Percentiles rank a stretch among this genome's conserved stretches.
Conservation (phyloP, 2,329 filamentous ascomycete genomes). For the Colletotrichum plurivorum region DNA sequence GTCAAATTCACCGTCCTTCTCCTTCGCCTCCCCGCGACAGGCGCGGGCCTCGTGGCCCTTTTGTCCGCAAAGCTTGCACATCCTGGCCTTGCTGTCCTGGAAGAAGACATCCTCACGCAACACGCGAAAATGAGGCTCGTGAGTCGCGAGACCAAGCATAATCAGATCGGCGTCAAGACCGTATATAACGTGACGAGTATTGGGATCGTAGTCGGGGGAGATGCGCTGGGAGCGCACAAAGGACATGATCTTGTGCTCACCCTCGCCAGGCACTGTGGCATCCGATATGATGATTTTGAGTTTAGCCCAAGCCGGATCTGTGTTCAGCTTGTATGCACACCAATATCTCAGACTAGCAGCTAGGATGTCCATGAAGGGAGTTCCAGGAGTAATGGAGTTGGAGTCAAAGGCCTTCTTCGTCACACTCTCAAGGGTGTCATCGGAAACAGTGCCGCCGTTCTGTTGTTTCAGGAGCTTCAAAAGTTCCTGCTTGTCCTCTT, state of each 20-base stretch:
- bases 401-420: slow-evolving; percentile 94
- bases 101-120: slow-evolving; percentile 97
- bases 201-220: slow-evolving; percentile 92
- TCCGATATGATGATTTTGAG: slow-evolving; percentile 99
- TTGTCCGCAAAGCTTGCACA: slow-evolving; percentile 92
- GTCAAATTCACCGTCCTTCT: slow-evolving; percentile 84
- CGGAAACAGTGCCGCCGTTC: slow-evolving; percentile 74
- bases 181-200: slow-evolving; percentile 98
- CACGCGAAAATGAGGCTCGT: slow-evolving; percentile 97
- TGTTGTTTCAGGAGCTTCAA: slow-evolving; percentile 87
- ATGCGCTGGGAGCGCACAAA: slow-evolving; percentile 95
- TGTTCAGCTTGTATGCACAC: slow-evolving; percentile 98
- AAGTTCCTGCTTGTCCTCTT: slow-evolving; percentile 90
- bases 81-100: slow-evolving; percentile 85
- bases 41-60: slow-evolving; percentile 90
- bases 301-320: slow-evolving; percentile 94
- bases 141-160: slow-evolving; percentile 96
- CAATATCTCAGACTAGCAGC: slow-evolving; percentile 93
- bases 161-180: slow-evolving; percentile 98
- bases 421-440: slow-evolving; percentile 72
- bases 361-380: slow-evolving; percentile 98
- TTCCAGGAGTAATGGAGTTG: slow-evolving; percentile 91
- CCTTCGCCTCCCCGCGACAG: slow-evolving; percentile 84
- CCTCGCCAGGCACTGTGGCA: slow-evolving; percentile 96
- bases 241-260: slow-evolving; percentile 99